These are phyloP conservation scores for Ceratobasidium sp. DNA, from an alignment of 1,284 basidiomycete genomes.

Conservation along the genomic window DNA sequence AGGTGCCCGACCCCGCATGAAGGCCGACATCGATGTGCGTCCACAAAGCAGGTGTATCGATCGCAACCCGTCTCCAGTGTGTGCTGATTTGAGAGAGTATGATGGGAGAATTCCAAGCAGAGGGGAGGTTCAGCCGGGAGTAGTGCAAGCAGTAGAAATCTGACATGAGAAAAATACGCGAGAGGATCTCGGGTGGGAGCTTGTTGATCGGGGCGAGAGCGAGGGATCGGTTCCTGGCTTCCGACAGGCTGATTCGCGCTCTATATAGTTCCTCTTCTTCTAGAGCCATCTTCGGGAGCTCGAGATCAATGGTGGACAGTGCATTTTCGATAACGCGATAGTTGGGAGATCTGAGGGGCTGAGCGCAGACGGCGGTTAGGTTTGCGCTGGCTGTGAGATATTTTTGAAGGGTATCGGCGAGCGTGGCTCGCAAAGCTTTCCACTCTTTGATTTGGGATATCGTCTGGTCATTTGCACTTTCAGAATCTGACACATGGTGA, in stretches of 20 bases:
- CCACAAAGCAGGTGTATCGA: background rate
- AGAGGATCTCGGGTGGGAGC: background rate
- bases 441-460: background rate
- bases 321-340: background rate
- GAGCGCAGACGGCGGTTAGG: background rate
- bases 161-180: background rate
- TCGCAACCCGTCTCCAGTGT: background rate
- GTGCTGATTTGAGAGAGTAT: background rate
- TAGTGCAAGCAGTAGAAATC: background rate
- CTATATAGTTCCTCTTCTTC: background rate
- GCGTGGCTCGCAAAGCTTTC: background rate
- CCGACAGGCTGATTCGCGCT: background rate
- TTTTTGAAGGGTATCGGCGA: background rate
- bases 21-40: background rate
- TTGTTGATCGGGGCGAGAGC: background rate
- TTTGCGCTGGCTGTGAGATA: slow-evolving; percentile 3
- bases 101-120: background rate
- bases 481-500: too few species aligned
- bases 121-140: background rate
- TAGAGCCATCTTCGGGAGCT: background rate
- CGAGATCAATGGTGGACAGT: background rate
- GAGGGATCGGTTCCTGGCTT: background rate
- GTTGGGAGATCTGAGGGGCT: too few species aligned
- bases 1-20: too few species aligned
- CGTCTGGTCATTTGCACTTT: too few species aligned